Evolutionary conservation across 129 eudicot species (phyloP), one percentile per base, ranked within the genome.

Genomic region (Mikania micrantha): DNA sequence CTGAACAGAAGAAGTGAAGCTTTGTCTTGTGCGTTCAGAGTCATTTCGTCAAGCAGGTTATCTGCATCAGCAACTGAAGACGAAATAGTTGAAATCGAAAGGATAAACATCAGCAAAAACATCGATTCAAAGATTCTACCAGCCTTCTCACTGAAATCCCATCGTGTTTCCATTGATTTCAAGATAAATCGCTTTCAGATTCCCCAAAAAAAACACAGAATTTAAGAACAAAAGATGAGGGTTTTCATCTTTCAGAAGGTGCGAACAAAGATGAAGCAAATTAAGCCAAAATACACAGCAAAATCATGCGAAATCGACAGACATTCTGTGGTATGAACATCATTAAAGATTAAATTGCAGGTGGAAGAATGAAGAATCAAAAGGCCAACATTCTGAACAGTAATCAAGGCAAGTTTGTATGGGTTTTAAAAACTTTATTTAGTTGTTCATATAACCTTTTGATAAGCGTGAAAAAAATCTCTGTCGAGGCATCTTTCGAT

Each of bases 1-100:
- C 84, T 88, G 56, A 93, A 85, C 67, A 71, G 17, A 40, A 83
- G 53, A 69, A 93, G 88, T 28, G 92, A 77, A 85, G 73, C 80
- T 57, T 44, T 83, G 36, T 93, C 96, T 72, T 72, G 71, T 19
- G 67, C 40, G 67, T 79, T 61, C 39, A 84, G 70, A 58, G 74
- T 63, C 66, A 59, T 10, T 50, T 35, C 69, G 22, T 76, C 80
- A 40, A 76, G 28, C 69, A 65, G 29, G 0, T 65, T 64, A 54
- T 6, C 78, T 67, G 7, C 73, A 32, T 74, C 72, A 77, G 66
- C 60, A 77, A 35, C 78, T 7, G 77, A 61, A 36, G 71, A 19
- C 66, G 54, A 39, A 62, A 67, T 59, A 40, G 16, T 32, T 5
- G 70, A n/a, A 1, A 75, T 45, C 35, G 13, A 38, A 10, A 78